phyloP scores from a whole-genome alignment of 208 protist species.

The Trypanosoma scelopori region DNA sequence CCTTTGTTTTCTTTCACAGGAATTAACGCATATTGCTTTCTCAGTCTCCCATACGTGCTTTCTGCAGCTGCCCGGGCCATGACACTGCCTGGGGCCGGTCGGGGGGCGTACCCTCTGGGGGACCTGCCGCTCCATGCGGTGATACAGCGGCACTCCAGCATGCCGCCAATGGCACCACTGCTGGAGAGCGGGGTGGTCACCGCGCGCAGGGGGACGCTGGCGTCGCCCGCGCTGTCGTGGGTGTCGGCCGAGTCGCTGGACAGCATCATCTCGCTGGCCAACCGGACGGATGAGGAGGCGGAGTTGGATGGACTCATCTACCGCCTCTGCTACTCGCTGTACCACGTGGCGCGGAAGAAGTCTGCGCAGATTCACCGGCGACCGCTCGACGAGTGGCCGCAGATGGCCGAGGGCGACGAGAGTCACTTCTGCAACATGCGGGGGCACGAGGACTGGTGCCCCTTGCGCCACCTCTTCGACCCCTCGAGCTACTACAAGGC shows the following conservation, averaged over 20 bases:
- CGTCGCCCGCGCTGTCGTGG: constrained; percentile 35
- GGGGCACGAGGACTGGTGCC: constrained; percentile 70
- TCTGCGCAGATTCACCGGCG: constrained; percentile 30
- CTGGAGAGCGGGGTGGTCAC: not conserved
- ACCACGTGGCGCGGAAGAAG: constrained; percentile 60
- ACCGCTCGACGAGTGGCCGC: constrained; percentile 6
- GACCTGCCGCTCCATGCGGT: constrained; percentile 10
- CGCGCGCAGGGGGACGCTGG: no score
- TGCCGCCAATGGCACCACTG: not conserved
- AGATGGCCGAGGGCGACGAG: constrained; percentile 25
- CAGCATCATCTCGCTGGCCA: constrained; percentile 38
- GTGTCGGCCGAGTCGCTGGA: constrained; percentile 64
- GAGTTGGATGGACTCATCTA: constrained; percentile 70
- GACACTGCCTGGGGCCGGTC: not conserved
- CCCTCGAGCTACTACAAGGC: constrained; percentile 61
- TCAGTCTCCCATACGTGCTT: not conserved
- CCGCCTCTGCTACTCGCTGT: constrained; percentile 68
- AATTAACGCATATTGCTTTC: not conserved
- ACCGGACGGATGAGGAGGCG: constrained; percentile 27
- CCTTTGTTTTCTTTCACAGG: constrained; percentile 11
- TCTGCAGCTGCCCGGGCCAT: not conserved
- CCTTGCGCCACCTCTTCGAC: constrained; percentile 82
- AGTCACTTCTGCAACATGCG: constrained; percentile 74
- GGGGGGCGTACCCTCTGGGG: constrained; percentile 6
- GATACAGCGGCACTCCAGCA: constrained; percentile 5